Base-by-base conservation (phyloP, 441 rosid species). In the Populus hybrid region DNA sequence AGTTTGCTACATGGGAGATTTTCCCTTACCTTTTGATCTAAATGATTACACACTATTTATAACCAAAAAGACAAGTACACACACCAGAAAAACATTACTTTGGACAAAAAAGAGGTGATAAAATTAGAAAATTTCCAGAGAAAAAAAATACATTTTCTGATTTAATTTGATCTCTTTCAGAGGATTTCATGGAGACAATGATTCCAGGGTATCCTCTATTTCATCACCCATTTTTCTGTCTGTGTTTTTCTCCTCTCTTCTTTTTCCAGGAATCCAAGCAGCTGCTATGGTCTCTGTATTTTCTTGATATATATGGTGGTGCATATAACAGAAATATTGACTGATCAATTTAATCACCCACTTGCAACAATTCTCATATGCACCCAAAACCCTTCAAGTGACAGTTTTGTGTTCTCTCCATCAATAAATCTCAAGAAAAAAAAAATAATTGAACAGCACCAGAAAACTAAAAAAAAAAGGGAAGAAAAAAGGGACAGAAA, bases 401-500 rank as follows among this genome's bases (percentile, higher is more conserved):
- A 14, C 59, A 50, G 14, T 50, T 26, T 28, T 66, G 68, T 26
- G 69, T 21, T 36, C 28, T 21, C 30, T 18, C 69, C 69, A 66
- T 10, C 6, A 66, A 26, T 21, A 28, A 66, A 66, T 28, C 32
- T 66, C 69, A 10, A 66, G 30, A 11, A 26, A 66, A 28, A n/a
- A 63, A 66, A 63, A 63, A 3, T 12, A 18, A 18, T 12, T 3
- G 53, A 65, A 65, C 68, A 65, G 28, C 14, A n/a, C 28, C 24
- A 65, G 14, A 24, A 21, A 65, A 65, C 28, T 12, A 10, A 24
- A 10, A 24, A n/a, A n/a, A n/a, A 18, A 12, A 65, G 57, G 70
- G 79, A 80, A 68, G 26, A 32, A 61, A 61, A 74, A 70, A 68
- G 40, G 9, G 21, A 76, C 35, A 12, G 10, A 24, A 68, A 76